Evolutionary conservation across 1,284 basidiomycete species (phyloP), one percentile per base, ranked within the genome.

Genomic region (Sporisorium reilianum): DNA sequence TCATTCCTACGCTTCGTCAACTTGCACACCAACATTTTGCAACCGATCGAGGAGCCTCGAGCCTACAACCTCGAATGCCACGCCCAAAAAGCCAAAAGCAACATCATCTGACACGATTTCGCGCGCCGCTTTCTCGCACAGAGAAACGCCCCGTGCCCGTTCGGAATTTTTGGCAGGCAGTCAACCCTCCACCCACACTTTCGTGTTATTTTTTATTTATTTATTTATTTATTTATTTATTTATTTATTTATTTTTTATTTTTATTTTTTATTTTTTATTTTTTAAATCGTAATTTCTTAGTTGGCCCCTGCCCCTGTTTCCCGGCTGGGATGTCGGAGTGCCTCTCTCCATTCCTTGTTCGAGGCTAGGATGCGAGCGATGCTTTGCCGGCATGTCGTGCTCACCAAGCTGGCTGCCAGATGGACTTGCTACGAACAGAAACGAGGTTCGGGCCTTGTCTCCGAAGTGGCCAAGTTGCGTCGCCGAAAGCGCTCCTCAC

Each of bases 31-130:
- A n/a, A n/a, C n/a, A n/a, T n/a, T n/a, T n/a, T n/a, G n/a, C n/a
- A n/a, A n/a, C n/a, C n/a, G n/a, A n/a, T n/a, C n/a, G n/a, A n/a
- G n/a, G n/a, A n/a, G n/a, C n/a, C n/a, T n/a, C n/a, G n/a, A n/a
- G n/a, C n/a, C n/a, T n/a, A n/a, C n/a, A n/a, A n/a, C n/a, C n/a
- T n/a, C n/a, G n/a, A n/a, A n/a, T n/a, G n/a, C n/a, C n/a, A n/a
- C n/a, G n/a, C n/a, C n/a, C 28, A 30, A 34, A 26, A 41, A 20
- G 23, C 32, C 22, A 23, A 48, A 41, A 70, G 67, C 62, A 64
- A 57, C 67, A 70, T 64, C 67, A 70, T 60, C 61, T 70, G 67
- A 70, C 67, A 64, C 50, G 55, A 51, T 40, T 62, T 58, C 41
- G 51, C 59, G 32, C 45, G 57, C 57, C 52, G 46, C n/a, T 48